These are phyloP conservation scores for Fibroporia radiculosa DNA, from an alignment of 768 basidiomycete species.

Conservation along the genomic window DNA sequence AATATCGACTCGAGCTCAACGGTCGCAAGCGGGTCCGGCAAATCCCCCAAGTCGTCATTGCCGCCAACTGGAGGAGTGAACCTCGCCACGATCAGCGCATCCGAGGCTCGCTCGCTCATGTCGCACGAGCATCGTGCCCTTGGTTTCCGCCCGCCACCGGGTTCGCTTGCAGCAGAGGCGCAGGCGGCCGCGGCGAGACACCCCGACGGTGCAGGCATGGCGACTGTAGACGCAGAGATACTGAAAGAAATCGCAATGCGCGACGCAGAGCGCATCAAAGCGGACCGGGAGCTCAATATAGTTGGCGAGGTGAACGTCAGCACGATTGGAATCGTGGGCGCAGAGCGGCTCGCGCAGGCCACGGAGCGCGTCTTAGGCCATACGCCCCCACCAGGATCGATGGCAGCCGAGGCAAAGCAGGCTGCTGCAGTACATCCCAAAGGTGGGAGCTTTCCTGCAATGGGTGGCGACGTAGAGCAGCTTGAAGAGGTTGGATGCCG, in stretches of 20 bases:
- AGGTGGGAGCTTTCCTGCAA: conserved; percentile 11
- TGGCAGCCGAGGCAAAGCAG: conserved; percentile 17
- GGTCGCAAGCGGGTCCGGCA: conserved; percentile 3
- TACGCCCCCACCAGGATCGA: conserved; percentile 14
- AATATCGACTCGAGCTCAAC: conserved; percentile 6
- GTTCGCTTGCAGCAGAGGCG: conserved; percentile 24
- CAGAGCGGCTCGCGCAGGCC: conserved; percentile 8
- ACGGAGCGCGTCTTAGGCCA: conserved; percentile 14
- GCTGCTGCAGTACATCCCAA: conserved; percentile 10
- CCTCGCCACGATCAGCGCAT: conserved; percentile 16
- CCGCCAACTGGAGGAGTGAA: conserved; percentile 12
- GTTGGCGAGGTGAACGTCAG: conserved; percentile 11
- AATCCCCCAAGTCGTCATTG: neutral
- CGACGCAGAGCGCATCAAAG: conserved; percentile 22
- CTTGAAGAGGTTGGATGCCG: conserved; percentile 8
- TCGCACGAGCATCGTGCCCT: conserved; percentile 23
- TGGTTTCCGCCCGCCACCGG: conserved; percentile 24
- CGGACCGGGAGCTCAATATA: conserved; percentile 17
- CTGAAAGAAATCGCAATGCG: conserved; percentile 17
- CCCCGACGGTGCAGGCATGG: conserved; percentile 13
- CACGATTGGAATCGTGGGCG: conserved; percentile 11
- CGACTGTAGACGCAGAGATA: conserved; percentile 12
- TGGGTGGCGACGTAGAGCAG: conserved; percentile 4
- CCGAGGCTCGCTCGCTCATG: conserved; percentile 21
- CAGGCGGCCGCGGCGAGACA: conserved; percentile 21